Base-by-base conservation (phyloP, 805 yeast genomes). In the Metschnikowia drakensbergensis region DNA sequence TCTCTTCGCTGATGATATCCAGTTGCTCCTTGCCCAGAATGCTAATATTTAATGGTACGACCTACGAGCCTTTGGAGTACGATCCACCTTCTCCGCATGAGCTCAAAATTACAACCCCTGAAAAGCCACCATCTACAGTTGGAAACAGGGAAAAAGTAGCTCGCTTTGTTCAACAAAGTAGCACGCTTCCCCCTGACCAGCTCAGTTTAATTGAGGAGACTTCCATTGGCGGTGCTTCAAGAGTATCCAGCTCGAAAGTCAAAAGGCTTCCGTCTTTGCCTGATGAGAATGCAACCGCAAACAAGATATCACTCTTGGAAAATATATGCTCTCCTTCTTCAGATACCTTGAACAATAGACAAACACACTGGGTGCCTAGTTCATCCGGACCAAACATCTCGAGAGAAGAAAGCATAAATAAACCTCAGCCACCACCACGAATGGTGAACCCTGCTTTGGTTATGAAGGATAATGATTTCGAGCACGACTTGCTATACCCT, bases 171-270 rank as follows among this genome's bases (percentile, higher is more conserved):
- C 45, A 57, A 13, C 59, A 55, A 37, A 51, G 60, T 8, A 56
- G 56, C 17, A 29, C 53, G 1, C 45, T 61, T 44, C 61, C 65
- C 1, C 58, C 54, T 13, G 76, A 72, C 52, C 74, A 65, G 39
- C 63, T 73, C 44, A 73, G 77, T 53, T 64, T 72, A 37, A 72
- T 73, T 17, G 76, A 72, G 53, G 77, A 73, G 48, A 66, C 59
- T 29, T 65, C 74, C 2, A 45, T 30, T 8, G n/a, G 37, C 28
- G 62, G 55, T 3, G 58, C 63, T 43, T 68, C 74, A 4, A 60
- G 75, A 49, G 46, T 50, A 6, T 53, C 72, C 5, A 71, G 74
- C 43, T 42, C 64, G 4, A 61, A 54, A n/a, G 48, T 51, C 4
- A 54, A 53, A 17, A 13, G 17, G 27, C 49, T 47, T 27, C 48